phyloP scores from a whole-genome alignment of 306 rosid species.

The Medicago ruthenica region DNA sequence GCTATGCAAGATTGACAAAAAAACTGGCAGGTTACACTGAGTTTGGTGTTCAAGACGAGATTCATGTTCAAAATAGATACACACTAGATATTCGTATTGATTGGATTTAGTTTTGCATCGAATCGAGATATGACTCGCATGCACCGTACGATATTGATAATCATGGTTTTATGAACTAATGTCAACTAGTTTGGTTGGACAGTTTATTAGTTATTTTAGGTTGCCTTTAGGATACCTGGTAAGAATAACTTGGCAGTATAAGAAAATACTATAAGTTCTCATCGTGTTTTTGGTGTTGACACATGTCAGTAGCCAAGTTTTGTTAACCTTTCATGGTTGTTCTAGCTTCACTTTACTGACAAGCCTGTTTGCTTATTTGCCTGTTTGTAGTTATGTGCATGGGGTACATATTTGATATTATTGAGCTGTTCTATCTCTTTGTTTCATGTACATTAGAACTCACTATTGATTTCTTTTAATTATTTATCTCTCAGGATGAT shows the following conservation, averaged over 20 bases:
- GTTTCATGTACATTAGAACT: constrained; percentile 15
- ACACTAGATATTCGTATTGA: neutral
- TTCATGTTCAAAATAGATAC: neutral
- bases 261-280: constrained; percentile 11
- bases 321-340: neutral
- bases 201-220: constrained; percentile 13
- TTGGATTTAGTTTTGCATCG: neutral
- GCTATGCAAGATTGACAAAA: neutral
- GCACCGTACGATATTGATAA: neutral
- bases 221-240: neutral
- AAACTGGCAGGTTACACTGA: too few species aligned
- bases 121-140: neutral
- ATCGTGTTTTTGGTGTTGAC: constrained; percentile 10
- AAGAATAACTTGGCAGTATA: constrained; percentile 2
- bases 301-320: neutral
- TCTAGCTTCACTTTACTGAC: constrained; percentile 17
- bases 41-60: neutral
- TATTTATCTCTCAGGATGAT: constrained; percentile 73
- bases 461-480: constrained; percentile 21
- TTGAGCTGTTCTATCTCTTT: constrained; percentile 23
- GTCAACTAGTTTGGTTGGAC: constrained; percentile 1
- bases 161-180: neutral
- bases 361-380: constrained; percentile 19
- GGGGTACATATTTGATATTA: constrained; percentile 18
- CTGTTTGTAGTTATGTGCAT: constrained; percentile 11